A percentile compares a stretch with the other conserved stretches of the same genome.
Evolutionary conservation across 2,329 filamentous ascomycete genomes (phyloP).

Genomic region (Sodiomyces alkalinus): DNA sequence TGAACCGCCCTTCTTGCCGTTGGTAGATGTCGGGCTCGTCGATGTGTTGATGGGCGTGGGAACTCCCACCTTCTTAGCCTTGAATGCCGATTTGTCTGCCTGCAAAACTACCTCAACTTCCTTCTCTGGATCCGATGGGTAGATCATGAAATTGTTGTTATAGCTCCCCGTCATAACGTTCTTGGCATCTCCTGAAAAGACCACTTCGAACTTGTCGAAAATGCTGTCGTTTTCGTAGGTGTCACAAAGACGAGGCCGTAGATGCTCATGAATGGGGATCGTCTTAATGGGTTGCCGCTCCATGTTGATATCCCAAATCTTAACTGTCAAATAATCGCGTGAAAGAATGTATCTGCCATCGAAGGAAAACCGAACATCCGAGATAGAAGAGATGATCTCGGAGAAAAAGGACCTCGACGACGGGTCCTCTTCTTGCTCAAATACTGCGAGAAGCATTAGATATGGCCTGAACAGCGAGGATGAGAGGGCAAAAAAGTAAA

Average conservation of each 20-base stretch:
- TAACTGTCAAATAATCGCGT: slow-evolving; percentile 94
- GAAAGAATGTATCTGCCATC: slow-evolving; percentile 96
- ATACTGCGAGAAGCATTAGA: slow-evolving; percentile 43
- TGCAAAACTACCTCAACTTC: slow-evolving; percentile 96
- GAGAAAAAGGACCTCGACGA: slow-evolving; percentile 97
- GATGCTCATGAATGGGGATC: slow-evolving; percentile 95
- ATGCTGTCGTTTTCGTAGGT: slow-evolving; percentile 99
- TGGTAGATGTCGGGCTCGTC: slow-evolving; percentile 53
- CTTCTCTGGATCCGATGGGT: slow-evolving; percentile 87
- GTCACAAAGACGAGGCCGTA: slow-evolving; percentile 85
- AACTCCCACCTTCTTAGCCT: slow-evolving; percentile 98
- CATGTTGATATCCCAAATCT: slow-evolving; percentile 99
- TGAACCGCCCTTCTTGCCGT: slow-evolving; percentile 76
- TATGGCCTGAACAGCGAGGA: not conserved
- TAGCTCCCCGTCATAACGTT: slow-evolving; percentile 99
- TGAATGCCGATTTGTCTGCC: slow-evolving; percentile 97
- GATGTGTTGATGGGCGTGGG: slow-evolving; percentile 88
- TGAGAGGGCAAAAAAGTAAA: not conserved
- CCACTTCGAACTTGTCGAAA: slow-evolving; percentile 99
- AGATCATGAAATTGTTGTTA: slow-evolving; percentile 99
- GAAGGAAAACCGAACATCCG: slow-evolving; percentile 91
- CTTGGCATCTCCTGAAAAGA: slow-evolving; percentile 95
- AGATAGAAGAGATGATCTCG: slow-evolving; percentile 98
- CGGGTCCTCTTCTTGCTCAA: slow-evolving; percentile 97
- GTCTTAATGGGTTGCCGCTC: slow-evolving; percentile 95